Base-by-base conservation (phyloP, 306 rosid species). In the Trifolium repens region DNA sequence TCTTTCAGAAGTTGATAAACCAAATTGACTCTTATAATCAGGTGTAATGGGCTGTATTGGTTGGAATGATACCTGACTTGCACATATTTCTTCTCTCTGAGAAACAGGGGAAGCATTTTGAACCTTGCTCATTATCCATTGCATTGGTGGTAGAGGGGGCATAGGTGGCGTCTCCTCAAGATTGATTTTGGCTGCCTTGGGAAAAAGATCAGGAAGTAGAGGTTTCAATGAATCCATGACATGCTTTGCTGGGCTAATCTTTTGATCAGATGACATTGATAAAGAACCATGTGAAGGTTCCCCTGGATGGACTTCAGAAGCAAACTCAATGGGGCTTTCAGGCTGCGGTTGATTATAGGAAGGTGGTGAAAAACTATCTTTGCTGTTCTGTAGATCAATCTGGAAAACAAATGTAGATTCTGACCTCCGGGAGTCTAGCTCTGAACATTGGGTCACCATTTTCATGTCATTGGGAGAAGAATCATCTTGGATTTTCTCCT, bases 121-220 rank as follows among this genome's bases (percentile, higher is more conserved):
- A 81, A 78, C 70, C 79, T 79, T 92, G 57, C 91, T 89, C 65
- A 83, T 79, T 88, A 96, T 94, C 99, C 99, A 96, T 46, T 96
- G 98, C 96, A 89, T 80, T 66, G 99, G 99, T 49, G 98, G 99
- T 58, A 96, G 83, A 70, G 99, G 99, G 24, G 99, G 99, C 91
- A 92, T 75, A 62, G 99, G 99, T 69, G 99, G 97, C 65, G 83
- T 84, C 78, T 91, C 98, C 79, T 79, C 90, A 35, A 75, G 71
- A 78, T 50, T 80, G 73, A 67, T 84, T 39, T 80, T 80, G 68
- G 88, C 59, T 72, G 73, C 79, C 84, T 78, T 85, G 58, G 79
- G 82, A 60, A 75, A 81, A 75, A 53, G 69, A 71, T 74, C 69
- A 27, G 89, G 90, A 81, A 81, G 72, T 61, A 77, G 59, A 64